Conservation (phyloP, 306 rosid species). For the Psophocarpus tetragonolobus region DNA sequence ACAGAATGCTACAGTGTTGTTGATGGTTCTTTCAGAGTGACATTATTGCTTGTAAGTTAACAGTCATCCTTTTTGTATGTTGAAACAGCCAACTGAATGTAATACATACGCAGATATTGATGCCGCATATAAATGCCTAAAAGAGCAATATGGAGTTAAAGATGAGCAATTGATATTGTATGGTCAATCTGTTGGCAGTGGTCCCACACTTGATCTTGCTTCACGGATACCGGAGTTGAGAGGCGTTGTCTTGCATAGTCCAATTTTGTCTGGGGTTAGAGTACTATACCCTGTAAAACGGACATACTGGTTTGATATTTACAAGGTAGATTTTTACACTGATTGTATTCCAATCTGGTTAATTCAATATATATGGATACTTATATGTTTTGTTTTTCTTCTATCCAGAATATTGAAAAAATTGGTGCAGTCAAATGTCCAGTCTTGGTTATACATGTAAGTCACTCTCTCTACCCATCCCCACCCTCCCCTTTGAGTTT, state of each 20-base stretch:
- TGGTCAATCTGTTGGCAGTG: conserved; percentile 97
- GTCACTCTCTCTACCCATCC: conserved; percentile 28
- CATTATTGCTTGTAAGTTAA: conserved; percentile 32
- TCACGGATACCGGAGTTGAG: conserved; percentile 72
- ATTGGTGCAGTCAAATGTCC: conserved; percentile 72
- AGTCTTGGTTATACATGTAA: conserved; percentile 88
- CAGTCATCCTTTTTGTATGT: conserved; percentile 40
- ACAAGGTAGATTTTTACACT: conserved; percentile 58
- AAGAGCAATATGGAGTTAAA: conserved; percentile 78
- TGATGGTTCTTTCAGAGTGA: conserved; percentile 14
- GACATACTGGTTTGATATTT: conserved; percentile 94
- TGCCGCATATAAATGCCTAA: conserved; percentile 86
- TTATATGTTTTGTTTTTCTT: conserved; percentile 21
- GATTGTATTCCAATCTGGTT: conserved; percentile 27
- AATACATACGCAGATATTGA: conserved; percentile 94
- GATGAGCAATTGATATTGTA: conserved; percentile 86
- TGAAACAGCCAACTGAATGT: conserved; percentile 89
- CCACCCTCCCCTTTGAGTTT: neutral
- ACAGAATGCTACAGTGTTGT: neutral
- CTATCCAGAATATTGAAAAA: conserved; percentile 86
- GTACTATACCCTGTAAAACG: conserved; percentile 89
- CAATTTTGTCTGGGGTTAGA: conserved; percentile 87
- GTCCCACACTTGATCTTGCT: conserved; percentile 93
- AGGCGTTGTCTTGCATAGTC: conserved; percentile 89
- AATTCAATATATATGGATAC: conserved; percentile 13